Base-by-base conservation (phyloP, 1,284 basidiomycete species). In the Vanrija humicola region DNA sequence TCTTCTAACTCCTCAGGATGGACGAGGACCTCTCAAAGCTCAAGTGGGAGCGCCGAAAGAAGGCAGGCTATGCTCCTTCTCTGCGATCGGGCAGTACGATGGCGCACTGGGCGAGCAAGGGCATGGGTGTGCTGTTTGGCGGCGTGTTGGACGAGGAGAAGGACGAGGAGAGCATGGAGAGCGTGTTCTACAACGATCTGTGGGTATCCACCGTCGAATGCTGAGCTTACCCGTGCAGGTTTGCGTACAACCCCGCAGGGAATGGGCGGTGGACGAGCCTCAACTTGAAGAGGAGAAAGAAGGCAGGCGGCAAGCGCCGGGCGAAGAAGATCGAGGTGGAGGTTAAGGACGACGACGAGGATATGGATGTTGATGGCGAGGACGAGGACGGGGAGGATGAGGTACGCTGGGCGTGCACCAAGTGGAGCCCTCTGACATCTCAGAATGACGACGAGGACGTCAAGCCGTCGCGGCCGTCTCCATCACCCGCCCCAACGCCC, bases 141-240 rank as follows among this genome's bases (percentile, higher is more conserved):
- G 93, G 93, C 6, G 93, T 96, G 0, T 87, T 86, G 6, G 93
- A 97, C 66, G 88, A 91, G 58, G 93, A 96, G 67, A 85, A 82
- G 26, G 83, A 84, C 56, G 93, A 96, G 70, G 93, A 96, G 70
- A 86, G 83, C 1, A 75, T 97, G 64, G 87, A 91, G 58, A 89
- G 87, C 61, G 80, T 86, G 1, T 93, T 93, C 69, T 88, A 87
- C 79, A 90, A 90, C 59, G 90, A 92, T 65, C 61, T 92, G 87
- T 89, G 58, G 54, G 82, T 78, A 10, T 10, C 19, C 7, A 16
- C 38, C n/a, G 14, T 10, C 4, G 15, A 52, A 14, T 29, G 15
- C 21, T 23, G 3, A 15, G 8, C 16, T 25, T 2, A 48, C 18
- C 23, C 18, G 25, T 21, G 0, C 61, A 90, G 89, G 62, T 88